phyloP scores from a whole-genome alignment of 169 alveolate genomes.

The Besnoitia besnoiti region DNA sequence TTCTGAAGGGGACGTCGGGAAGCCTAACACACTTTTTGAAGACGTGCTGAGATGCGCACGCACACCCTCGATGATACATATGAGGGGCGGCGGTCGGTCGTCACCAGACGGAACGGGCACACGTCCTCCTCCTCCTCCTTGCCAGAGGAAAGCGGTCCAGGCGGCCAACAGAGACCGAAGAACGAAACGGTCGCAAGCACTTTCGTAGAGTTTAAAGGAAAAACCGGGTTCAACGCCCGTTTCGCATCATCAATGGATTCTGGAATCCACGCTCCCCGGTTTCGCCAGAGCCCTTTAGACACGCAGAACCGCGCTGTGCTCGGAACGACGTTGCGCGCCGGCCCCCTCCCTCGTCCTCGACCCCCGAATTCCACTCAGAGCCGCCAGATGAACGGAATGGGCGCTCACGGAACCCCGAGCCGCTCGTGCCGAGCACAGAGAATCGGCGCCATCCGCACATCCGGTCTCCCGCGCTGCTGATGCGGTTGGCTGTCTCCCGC shows the following conservation, averaged over 20 bases:
- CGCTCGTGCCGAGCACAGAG: too few species aligned
- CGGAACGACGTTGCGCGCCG: background rate
- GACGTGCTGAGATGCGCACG: background rate
- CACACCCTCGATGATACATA: background rate
- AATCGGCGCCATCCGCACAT: too few species aligned
- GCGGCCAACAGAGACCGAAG: background rate
- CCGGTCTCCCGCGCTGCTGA: too few species aligned
- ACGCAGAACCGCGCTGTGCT: too few species aligned
- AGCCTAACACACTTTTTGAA: background rate
- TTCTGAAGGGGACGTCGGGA: background rate
- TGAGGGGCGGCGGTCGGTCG: slow-evolving; percentile 14
- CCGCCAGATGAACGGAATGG: background rate
- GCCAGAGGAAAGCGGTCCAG: background rate
- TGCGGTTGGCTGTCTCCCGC: too few species aligned
- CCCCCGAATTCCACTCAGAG: background rate
- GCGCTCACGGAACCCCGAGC: background rate
- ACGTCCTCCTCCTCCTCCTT: background rate
- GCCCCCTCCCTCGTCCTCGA: background rate
- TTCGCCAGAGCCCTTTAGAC: too few species aligned
- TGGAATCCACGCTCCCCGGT: too few species aligned
- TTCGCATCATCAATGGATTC: too few species aligned
- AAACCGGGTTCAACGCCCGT: too few species aligned
- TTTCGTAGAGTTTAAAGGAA: too few species aligned
- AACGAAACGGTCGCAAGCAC: too few species aligned
- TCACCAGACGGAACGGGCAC: background rate